Evolutionary conservation across 208 protist genomes (phyloP), one percentile per base, ranked within the genome.

Genomic region (Trypanosomatidae sp.): DNA sequence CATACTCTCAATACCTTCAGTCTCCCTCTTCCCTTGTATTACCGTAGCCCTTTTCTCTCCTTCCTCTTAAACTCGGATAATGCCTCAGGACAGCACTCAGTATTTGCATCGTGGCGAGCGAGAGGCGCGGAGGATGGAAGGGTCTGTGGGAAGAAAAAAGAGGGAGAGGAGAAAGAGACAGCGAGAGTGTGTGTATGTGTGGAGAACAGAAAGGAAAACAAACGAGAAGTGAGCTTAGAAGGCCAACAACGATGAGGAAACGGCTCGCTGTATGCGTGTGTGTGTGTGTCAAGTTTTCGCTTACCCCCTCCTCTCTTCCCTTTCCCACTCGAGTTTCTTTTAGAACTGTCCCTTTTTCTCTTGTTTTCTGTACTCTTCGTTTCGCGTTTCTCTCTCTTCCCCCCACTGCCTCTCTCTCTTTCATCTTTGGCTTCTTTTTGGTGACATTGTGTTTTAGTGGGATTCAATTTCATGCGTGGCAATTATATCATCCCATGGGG

Each of bases 381-480:
- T 65, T 65, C 41, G 19, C 39, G 22, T 44, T 39, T 66, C 17
- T 46, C 33, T 65, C 60, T 36, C 17, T 60, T 8, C 59, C 59
- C 25, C 25, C 36, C 30, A 3, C 30, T 22, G 12, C 19, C 41
- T 41, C 58, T 59, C n/a, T 62, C 13, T 71, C 46, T 69, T 67
- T 74, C 39, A 62, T 44, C 67, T 66, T 67, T 65, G 13, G 56
- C 30, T 43, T 68, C 39, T 22, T 47, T 76, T 69, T 55, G n/a
- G 25, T 12, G 64, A 25, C 30, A 59, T 68, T 56, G 33, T 66
- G 73, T 69, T 43, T 65, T 43, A 9, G 36, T 60, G 33, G 25
- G 44, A 53, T 56, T 76, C 19, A 36, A 50, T 56, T 67, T 62
- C 50, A 58, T 65, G 44, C 53, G 64, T 28, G 44, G 28, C 25